A percentile compares a stretch with the other conserved stretches of the same genome.
Evolutionary conservation across 495 filamentous ascomycete genomes (phyloP).

Genomic region (Xylaria curta): DNA sequence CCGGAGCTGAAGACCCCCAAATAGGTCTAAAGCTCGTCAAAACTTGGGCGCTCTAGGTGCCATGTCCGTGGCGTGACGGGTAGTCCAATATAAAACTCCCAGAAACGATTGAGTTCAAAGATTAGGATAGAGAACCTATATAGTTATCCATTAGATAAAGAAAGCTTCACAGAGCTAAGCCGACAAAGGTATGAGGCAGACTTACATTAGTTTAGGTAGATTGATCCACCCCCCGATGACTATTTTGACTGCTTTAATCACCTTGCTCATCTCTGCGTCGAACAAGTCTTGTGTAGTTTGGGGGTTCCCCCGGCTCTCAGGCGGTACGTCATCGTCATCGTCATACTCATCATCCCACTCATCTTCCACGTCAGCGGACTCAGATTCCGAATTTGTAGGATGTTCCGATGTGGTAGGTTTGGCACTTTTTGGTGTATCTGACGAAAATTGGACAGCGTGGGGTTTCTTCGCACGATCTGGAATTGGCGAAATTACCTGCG

Average conservation of each 20-base stretch:
- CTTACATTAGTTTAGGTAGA: constrained; percentile 75
- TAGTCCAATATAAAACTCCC: constrained; percentile 80
- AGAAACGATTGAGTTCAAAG: constrained; percentile 67
- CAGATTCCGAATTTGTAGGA: constrained; percentile 26
- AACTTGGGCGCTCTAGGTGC: constrained; percentile 61
- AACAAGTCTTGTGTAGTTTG: constrained; percentile 64
- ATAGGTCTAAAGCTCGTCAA: constrained; percentile 63
- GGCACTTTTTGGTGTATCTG: constrained; percentile 20
- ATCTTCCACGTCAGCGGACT: constrained; percentile 22
- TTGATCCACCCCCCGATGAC: constrained; percentile 74
- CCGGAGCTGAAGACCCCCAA: not conserved
- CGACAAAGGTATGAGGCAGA: constrained; percentile 34
- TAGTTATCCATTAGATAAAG: not conserved
- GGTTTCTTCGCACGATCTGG: constrained; percentile 53
- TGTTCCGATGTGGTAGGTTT: constrained; percentile 24
- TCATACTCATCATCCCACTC: constrained; percentile 48
- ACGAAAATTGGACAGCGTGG: constrained; percentile 48
- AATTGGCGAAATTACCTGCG: constrained; percentile 49
- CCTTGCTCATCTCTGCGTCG: constrained; percentile 63
- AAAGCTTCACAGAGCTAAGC: not conserved
- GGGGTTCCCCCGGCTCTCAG: constrained; percentile 33
- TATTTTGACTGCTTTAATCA: constrained; percentile 66
- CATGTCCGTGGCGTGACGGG: constrained; percentile 73
- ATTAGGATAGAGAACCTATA: constrained; percentile 65
- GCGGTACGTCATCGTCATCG: constrained; percentile 52